A percentile compares a stretch with the other conserved stretches of the same genome.
Evolutionary conservation across 73 alveolate genomes (phyloP).

Genomic region (Paramecium tetraurelia): DNA sequence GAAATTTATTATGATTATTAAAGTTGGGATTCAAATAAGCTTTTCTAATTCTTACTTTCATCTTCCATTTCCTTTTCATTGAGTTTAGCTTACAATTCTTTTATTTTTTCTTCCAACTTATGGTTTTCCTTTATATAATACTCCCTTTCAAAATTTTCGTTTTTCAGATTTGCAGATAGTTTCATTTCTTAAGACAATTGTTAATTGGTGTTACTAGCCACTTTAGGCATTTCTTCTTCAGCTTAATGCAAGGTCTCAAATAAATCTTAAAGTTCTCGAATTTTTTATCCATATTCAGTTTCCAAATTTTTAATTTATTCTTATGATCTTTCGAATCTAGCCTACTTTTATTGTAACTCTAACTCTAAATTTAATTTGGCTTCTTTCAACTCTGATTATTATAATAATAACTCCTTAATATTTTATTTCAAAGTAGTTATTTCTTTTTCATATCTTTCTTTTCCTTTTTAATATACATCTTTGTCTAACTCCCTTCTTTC

Average conservation of each 20-base stretch:
- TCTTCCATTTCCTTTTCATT: neutral
- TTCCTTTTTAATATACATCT: neutral
- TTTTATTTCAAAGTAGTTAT: neutral
- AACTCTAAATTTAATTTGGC: neutral
- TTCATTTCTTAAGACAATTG: neutral
- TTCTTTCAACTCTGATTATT: conserved; percentile 23
- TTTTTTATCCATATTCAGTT: neutral
- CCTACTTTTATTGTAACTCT: neutral
- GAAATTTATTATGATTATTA: neutral
- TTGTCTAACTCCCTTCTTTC: conserved; percentile 40
- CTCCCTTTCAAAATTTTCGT: conserved; percentile 1
- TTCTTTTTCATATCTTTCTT: conserved; percentile 38
- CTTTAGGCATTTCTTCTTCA: neutral
- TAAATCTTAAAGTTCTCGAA: neutral
- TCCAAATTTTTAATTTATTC: neutral
- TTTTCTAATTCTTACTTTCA: neutral
- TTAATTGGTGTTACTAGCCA: neutral
- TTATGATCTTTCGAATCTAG: neutral
- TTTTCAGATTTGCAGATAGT: neutral
- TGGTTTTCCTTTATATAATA: conserved; percentile 40
- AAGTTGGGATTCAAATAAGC: neutral
- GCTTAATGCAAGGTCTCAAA: neutral
- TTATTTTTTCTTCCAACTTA: conserved; percentile 28
- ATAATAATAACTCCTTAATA: neutral
- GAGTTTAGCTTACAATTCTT: neutral